phyloP scores from a whole-genome alignment of 768 basidiomycete genomes.

The Pulveroboletus ravenelii region DNA sequence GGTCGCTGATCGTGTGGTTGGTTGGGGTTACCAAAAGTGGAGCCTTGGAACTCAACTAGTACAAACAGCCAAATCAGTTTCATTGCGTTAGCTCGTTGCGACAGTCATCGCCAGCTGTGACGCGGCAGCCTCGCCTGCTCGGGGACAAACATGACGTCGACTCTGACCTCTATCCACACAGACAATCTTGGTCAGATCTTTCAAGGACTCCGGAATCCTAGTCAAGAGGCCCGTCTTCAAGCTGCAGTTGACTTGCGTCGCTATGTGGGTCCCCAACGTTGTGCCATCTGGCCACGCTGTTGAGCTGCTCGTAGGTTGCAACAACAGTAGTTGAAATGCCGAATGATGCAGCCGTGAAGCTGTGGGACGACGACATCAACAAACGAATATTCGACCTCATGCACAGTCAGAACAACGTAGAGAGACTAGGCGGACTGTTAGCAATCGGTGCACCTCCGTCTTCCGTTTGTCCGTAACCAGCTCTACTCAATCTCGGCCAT shows the following conservation, averaged over 20 bases:
- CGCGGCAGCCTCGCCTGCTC: conserved; percentile 4
- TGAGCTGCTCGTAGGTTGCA: conserved; percentile 49
- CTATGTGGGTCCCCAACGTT: conserved; percentile 49
- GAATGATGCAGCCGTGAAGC: conserved; percentile 71
- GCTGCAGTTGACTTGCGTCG: conserved; percentile 69
- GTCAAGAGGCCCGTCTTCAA: conserved; percentile 58
- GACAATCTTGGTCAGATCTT: conserved; percentile 68
- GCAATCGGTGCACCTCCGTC: conserved; percentile 66
- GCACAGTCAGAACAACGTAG: conserved; percentile 71
- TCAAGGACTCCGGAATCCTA: conserved; percentile 58
- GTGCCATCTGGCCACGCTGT: conserved; percentile 6
- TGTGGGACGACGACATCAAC: conserved; percentile 86
- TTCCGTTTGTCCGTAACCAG: neutral
- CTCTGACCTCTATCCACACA: conserved; percentile 49
- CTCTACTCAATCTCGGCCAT: conserved; percentile 6
- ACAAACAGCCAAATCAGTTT: conserved; percentile 25
- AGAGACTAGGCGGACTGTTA: conserved; percentile 81
- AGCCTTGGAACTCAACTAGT: conserved; percentile 25
- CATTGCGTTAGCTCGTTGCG: neutral
- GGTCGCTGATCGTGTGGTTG: neutral
- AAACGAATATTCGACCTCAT: conserved; percentile 75
- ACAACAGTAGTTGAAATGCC: conserved; percentile 75
- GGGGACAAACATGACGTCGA: conserved; percentile 53
- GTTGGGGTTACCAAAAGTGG: conserved; percentile 7
- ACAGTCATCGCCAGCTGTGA: conserved; percentile 9